Conservation (phyloP, 2,329 filamentous ascomycete species). For the Sphaerulina vaccinii region DNA sequence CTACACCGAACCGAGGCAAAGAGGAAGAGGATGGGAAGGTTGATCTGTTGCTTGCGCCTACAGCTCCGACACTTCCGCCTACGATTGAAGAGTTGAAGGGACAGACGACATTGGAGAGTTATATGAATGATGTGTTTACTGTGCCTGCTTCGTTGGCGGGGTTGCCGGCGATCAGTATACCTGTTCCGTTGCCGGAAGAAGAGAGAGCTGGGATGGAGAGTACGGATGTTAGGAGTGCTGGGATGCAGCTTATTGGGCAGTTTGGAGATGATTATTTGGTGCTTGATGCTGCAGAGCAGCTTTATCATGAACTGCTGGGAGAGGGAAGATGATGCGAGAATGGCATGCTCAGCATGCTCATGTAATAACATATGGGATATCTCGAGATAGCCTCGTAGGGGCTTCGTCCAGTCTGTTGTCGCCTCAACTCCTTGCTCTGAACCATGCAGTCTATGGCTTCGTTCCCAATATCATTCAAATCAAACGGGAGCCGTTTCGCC, state of each 20-base stretch:
- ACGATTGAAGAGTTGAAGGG: conserved; percentile 57
- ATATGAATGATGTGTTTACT: conserved; percentile 93
- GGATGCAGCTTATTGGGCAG: conserved; percentile 77
- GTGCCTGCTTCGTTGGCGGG: conserved; percentile 92
- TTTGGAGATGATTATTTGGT: conserved; percentile 71
- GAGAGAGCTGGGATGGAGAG: conserved; percentile 23
- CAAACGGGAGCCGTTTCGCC: too few relatives aligned
- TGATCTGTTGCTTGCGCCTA: conserved; percentile 85
- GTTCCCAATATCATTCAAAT: too few relatives aligned
- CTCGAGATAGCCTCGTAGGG: conserved; percentile 3
- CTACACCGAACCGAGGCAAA: conserved; percentile 16
- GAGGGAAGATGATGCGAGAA: not conserved
- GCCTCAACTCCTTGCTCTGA: conserved; percentile 3
- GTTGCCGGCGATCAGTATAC: conserved; percentile 82
- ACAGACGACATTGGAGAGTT: conserved; percentile 55
- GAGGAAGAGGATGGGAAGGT: conserved; percentile 64
- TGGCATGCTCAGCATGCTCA: not conserved
- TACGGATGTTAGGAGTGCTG: conserved; percentile 47
- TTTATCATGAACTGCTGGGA: not conserved
- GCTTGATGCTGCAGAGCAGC: conserved; percentile 50
- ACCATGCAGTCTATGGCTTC: conserved; percentile 9
- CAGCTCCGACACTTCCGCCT: conserved; percentile 75
- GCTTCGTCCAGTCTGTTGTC: conserved; percentile 4
- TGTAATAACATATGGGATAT: not conserved
- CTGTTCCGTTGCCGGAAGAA: conserved; percentile 49